phyloP scores from a whole-genome alignment of 2,329 filamentous ascomycete genomes.

The Chaetomiaceae sp. region DNA sequence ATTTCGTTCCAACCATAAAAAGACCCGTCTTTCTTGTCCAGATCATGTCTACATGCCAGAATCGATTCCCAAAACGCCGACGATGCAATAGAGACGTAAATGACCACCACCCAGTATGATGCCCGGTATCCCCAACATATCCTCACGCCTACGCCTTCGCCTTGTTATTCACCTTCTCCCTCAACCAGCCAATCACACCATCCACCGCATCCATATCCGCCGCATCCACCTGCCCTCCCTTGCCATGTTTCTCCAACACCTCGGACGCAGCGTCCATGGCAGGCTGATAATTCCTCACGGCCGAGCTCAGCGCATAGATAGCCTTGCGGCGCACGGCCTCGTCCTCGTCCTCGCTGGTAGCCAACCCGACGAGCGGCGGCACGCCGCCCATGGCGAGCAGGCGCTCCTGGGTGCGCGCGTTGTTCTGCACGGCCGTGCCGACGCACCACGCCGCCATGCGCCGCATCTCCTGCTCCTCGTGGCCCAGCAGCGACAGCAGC shows the following conservation, averaged over 20 bases:
- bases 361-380: conserved; percentile 62
- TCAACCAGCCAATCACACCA: conserved; percentile 63
- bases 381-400: conserved; percentile 61
- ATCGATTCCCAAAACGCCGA: conserved; percentile 33
- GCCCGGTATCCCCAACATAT: not conserved
- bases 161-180: conserved; percentile 49
- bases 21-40: not conserved
- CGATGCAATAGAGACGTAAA: conserved; percentile 27
- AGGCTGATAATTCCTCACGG: conserved; percentile 83
- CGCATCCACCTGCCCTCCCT: conserved; percentile 60
- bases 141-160: conserved; percentile 28
- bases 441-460: conserved; percentile 91
- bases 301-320: conserved; percentile 80
- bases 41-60: conserved; percentile 14
- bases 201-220: conserved; percentile 84
- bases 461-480: conserved; percentile 66
- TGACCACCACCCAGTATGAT: not conserved
- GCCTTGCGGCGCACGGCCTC: conserved; percentile 75
- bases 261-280: conserved; percentile 65
- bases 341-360: conserved; percentile 54
- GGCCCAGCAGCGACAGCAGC: conserved; percentile 63
- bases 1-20: not conserved
- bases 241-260: conserved; percentile 52
- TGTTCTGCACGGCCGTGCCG: conserved; percentile 95
- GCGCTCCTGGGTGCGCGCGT: conserved; percentile 75